Conservation (phyloP, 2,329 filamentous ascomycete genomes). For the Ascochyta lentis region DNA sequence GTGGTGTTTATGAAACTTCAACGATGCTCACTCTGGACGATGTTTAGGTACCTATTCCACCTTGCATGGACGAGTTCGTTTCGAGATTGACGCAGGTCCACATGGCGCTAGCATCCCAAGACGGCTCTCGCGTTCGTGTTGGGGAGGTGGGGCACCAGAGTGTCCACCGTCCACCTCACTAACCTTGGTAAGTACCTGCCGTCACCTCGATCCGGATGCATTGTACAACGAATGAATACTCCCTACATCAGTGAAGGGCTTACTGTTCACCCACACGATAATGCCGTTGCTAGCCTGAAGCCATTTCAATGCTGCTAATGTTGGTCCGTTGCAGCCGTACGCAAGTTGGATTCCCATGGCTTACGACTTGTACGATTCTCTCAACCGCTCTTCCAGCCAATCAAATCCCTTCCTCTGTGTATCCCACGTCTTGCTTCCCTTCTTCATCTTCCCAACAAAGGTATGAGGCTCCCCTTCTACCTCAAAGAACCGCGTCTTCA, state of each 20-base stretch:
- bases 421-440: conserved; percentile 20
- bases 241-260: not conserved
- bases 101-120: not conserved
- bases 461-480: conserved; percentile 23
- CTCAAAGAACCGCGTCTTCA: conserved; percentile 12
- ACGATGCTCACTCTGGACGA: too few relatives aligned
- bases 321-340: too few relatives aligned
- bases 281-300: too few relatives aligned
- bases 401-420: conserved; percentile 18
- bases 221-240: not conserved
- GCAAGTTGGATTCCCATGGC: too few relatives aligned
- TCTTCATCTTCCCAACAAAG: conserved; percentile 24
- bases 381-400: conserved; percentile 15
- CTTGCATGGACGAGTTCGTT: too few relatives aligned
- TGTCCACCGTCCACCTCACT: not conserved
- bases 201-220: too few relatives aligned
- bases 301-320: too few relatives aligned
- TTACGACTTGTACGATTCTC: not conserved
- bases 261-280: not conserved
- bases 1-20: too few relatives aligned
- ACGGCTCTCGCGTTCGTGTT: not conserved
- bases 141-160: not conserved
- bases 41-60: too few relatives aligned
- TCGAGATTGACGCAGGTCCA: too few relatives aligned
- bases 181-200: too few relatives aligned